Percentiles rank a stretch among this genome's conserved stretches.
phyloP scores from a whole-genome alignment of 257 asterid species.

The Solanum phureja region DNA sequence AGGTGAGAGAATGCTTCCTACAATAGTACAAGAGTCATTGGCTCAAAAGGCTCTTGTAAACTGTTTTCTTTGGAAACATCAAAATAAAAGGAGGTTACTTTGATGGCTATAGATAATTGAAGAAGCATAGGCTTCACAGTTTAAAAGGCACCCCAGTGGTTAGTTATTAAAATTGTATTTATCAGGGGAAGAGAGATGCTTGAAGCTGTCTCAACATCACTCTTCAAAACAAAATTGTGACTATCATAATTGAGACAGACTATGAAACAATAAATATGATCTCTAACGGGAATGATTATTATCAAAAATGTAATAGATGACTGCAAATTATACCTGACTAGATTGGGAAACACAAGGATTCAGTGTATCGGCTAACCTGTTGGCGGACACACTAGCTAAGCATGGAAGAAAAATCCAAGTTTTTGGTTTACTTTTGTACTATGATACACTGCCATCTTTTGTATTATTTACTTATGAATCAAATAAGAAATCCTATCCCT shows the following conservation, averaged over 20 bases:
- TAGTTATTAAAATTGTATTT: background rate
- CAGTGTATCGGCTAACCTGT: background rate
- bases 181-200: background rate
- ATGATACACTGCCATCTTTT: background rate
- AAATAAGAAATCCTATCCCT: background rate
- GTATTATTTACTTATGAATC: background rate
- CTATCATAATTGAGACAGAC: background rate
- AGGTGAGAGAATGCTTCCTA: conserved; percentile 98
- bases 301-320: background rate
- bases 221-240: background rate
- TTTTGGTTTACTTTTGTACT: background rate
- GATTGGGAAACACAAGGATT: background rate
- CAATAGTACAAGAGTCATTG: conserved; percentile 1
- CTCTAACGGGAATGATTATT: background rate
- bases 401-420: background rate
- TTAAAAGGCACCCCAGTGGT: background rate
- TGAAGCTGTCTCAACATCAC: background rate
- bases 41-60: background rate
- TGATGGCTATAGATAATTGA: background rate
- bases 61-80: background rate
- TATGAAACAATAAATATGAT: background rate
- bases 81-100: background rate
- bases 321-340: background rate
- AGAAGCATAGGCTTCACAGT: background rate
- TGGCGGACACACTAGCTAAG: background rate